Percentiles rank a stretch among this genome's conserved stretches.
These are phyloP conservation scores for Hirschfeldia incana DNA, from an alignment of 345 rosid species.

Conservation along the genomic window DNA sequence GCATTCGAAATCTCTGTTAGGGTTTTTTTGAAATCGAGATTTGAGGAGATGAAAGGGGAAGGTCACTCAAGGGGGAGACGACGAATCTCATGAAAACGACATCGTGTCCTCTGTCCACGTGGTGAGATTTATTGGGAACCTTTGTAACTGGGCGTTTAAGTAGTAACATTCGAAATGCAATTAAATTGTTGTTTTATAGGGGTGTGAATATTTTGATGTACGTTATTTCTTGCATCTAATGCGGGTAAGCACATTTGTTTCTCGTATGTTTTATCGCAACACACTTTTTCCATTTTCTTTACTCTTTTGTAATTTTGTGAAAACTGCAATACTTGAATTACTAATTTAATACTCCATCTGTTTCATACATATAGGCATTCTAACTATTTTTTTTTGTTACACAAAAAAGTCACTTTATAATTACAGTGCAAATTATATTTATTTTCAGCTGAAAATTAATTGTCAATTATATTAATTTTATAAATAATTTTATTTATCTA, in stretches of 20 bases:
- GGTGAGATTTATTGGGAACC: conserved; percentile 1
- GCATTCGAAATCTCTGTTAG: conserved; percentile 13
- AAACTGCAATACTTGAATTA: neutral
- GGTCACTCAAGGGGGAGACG: neutral
- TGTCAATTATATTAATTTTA: too few species aligned
- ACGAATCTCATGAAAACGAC: conserved; percentile 26
- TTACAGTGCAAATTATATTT: too few species aligned
- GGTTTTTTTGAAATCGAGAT: conserved; percentile 5
- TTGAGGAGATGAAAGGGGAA: neutral
- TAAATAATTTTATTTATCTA: too few species aligned
- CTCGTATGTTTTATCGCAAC: conserved; percentile 11
- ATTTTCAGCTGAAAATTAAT: too few species aligned
- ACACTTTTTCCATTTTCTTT: conserved; percentile 15
- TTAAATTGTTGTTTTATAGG: conserved; percentile 1
- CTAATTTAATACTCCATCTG: neutral
- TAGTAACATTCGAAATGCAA: neutral
- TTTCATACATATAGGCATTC: too few species aligned
- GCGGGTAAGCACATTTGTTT: conserved; percentile 10
- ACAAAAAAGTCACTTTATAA: too few species aligned
- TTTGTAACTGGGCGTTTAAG: neutral
- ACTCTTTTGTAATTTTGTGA: neutral
- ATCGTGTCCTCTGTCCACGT: conserved; percentile 9
- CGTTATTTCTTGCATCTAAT: conserved; percentile 19
- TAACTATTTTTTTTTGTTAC: too few species aligned
- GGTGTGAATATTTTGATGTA: neutral